Conservation (phyloP, 1,139 yeast genomes). For the Arxiozyma telluris region DNA sequence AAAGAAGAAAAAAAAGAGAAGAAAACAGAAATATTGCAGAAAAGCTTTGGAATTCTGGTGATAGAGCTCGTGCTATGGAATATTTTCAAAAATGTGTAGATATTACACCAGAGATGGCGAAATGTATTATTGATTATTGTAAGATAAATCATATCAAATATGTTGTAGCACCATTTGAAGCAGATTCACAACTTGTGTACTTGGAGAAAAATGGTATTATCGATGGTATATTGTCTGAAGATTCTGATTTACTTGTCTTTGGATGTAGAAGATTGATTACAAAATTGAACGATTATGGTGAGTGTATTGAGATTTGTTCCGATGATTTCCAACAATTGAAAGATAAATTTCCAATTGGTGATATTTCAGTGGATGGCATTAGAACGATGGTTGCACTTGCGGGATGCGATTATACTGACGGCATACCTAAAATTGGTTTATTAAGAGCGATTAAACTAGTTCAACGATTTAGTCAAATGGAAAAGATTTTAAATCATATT, state of each 20-base stretch:
- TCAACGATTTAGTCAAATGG: conserved; percentile 42
- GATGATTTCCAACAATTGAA: conserved; percentile 40
- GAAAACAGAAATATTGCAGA: conserved; percentile 53
- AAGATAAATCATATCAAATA: conserved; percentile 52
- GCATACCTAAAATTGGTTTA: conserved; percentile 73
- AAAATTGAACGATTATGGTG: conserved; percentile 70
- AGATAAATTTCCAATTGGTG: conserved; percentile 38
- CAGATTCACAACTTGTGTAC: conserved; percentile 94
- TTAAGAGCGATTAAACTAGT: conserved; percentile 65
- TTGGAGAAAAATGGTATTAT: conserved; percentile 68
- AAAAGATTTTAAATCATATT: conserved; percentile 48
- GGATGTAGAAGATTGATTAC: conserved; percentile 75
- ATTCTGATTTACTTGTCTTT: conserved; percentile 83
- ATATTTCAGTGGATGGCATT: conserved; percentile 48
- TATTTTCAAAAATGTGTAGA: conserved; percentile 73
- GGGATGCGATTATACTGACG: conserved; percentile 94
- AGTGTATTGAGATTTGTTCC: conserved; percentile 59
- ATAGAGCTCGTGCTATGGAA: conserved; percentile 52
- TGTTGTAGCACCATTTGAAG: conserved; percentile 96
- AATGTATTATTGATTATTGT: conserved; percentile 67
- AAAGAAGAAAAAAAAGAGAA: conserved; percentile 48
- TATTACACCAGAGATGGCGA: conserved; percentile 88
- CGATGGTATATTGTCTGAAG: conserved; percentile 86
- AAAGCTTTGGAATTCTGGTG: conserved; percentile 42
- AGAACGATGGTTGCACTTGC: conserved; percentile 76